Percentiles rank a stretch among this genome's conserved stretches.
Evolutionary conservation across 2,329 filamentous ascomycete genomes (phyloP).

Genomic region (Sclerotinia spermophila): DNA sequence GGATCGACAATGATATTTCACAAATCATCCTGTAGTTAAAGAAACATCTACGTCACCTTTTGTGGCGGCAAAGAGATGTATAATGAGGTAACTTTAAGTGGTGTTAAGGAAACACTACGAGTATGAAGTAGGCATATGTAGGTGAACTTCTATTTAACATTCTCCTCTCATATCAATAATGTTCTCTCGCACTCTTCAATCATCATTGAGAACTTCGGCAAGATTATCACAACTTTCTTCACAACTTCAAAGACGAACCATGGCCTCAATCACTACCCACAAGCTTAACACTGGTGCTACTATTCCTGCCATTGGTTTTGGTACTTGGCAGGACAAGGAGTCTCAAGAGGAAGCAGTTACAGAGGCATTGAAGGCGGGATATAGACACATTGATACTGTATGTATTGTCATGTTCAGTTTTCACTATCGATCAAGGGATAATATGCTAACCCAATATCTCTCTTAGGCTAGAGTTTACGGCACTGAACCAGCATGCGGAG

Average conservation of each 20-base stretch:
- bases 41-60: background rate
- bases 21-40: background rate
- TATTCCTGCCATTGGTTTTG: conserved; percentile 43
- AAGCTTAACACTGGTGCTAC: conserved; percentile 38
- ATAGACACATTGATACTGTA: conserved; percentile 48
- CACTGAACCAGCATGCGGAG: conserved; percentile 72
- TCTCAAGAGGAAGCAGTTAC: conserved; percentile 40
- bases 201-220: conserved; percentile 11
- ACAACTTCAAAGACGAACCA: conserved; percentile 24
- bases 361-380: conserved; percentile 45
- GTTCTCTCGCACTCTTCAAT: conserved; percentile 6
- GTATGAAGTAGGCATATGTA: background rate
- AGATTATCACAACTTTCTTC: conserved; percentile 18
- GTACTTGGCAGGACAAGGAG: conserved; percentile 45
- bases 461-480: conserved; percentile 77
- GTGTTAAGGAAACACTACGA: background rate
- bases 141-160: background rate
- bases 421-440: background rate
- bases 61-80: background rate
- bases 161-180: background rate
- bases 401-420: background rate
- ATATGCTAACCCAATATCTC: conserved; percentile 51
- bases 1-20: background rate
- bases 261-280: conserved; percentile 33
- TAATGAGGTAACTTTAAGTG: background rate